Evolutionary conservation across 345 rosid species (phyloP), one percentile per base, ranked within the genome.

Genomic region (Heritiera littoralis): DNA sequence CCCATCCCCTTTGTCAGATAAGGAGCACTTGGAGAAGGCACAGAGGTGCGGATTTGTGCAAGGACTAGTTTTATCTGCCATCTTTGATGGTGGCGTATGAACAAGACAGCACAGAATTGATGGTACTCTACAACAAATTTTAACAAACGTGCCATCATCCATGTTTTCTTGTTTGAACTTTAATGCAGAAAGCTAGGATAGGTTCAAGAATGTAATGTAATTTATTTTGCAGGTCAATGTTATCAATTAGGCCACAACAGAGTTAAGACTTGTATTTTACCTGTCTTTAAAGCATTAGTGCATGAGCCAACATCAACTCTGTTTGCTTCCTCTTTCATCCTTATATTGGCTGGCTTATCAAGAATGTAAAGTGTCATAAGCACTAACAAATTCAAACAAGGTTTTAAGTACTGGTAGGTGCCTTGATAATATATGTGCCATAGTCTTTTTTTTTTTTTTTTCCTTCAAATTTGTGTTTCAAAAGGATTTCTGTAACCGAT

Each of bases 1-100:
- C 3, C 52, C 45, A 3, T 12, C 89, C 32, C 86, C 90, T 59
- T 79, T 89, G 65, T 86, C 89, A 11, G 89, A 89, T 77, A 80
- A 86, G 83, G 90, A 88, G 66, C 86, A 84, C 28, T 64, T 77
- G 77, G 98, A 90, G 89, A 90, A 88, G 87, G 86, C 88, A 46
- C 87, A 83, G 52, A 90, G 87, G 82, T 83, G 93, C 66, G 84
- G 86, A 75, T 93, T 87, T 87, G 90, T 90, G 82, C 94, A 87
- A 87, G 91, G 87, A 78, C 76, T 93, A 30, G 74, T 90, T 66
- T 80, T 86, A 59, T 92, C 98, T 68, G 87, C 92, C 76, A 84
- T 93, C 80, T 77, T 90, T 23, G 85, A 79, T 64, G 87, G 87
- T 43, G 80, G 54, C 78, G 80, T 80, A 46, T 90, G 87, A 88